Conservation (phyloP, 371 early-diverging fungal species). For the Rhizopus sp. region DNA sequence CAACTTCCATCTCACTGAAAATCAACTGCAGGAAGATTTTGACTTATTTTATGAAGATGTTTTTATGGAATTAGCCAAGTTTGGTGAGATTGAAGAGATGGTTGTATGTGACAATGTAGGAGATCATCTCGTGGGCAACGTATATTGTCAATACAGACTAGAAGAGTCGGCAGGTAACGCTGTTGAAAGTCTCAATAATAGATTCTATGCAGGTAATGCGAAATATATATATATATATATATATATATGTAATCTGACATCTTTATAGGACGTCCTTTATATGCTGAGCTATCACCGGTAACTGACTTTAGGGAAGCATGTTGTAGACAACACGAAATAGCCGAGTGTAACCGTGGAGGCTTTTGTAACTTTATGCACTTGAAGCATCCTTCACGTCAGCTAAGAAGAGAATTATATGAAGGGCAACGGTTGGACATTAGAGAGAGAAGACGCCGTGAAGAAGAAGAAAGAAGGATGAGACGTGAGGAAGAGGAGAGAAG, state of each 20-base stretch:
- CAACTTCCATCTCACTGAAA: slow-evolving; percentile 65
- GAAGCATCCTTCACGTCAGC: slow-evolving; percentile 72
- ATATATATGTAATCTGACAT: too few relatives aligned
- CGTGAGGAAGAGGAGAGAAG: slow-evolving; percentile 38
- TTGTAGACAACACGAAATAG: slow-evolving; percentile 95
- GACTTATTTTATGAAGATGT: slow-evolving; percentile 97
- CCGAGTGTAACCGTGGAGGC: slow-evolving; percentile 95
- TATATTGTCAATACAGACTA: slow-evolving; percentile 90
- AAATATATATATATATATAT: not conserved
- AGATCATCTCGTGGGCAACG: slow-evolving; percentile 96
- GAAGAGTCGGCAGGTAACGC: slow-evolving; percentile 95
- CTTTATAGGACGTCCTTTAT: slow-evolving; percentile 80
- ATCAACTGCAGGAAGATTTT: slow-evolving; percentile 90
- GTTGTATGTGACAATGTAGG: slow-evolving; percentile 98
- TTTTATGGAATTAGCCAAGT: slow-evolving; percentile 93
- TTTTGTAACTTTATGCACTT: slow-evolving; percentile 99
- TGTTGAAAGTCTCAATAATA: slow-evolving; percentile 85
- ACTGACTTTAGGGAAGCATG: slow-evolving; percentile 97
- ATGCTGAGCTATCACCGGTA: slow-evolving; percentile 95
- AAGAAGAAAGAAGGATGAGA: slow-evolving; percentile 25
- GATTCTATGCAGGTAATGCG: slow-evolving; percentile 88
- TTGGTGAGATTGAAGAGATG: slow-evolving; percentile 96
- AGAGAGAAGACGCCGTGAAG: slow-evolving; percentile 45
- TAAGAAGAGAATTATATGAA: slow-evolving; percentile 79
- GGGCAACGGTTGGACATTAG: slow-evolving; percentile 73